Evolutionary conservation across 208 protist genomes (phyloP), one percentile per base, ranked within the genome.

Genomic region (Phytomonas francai): DNA sequence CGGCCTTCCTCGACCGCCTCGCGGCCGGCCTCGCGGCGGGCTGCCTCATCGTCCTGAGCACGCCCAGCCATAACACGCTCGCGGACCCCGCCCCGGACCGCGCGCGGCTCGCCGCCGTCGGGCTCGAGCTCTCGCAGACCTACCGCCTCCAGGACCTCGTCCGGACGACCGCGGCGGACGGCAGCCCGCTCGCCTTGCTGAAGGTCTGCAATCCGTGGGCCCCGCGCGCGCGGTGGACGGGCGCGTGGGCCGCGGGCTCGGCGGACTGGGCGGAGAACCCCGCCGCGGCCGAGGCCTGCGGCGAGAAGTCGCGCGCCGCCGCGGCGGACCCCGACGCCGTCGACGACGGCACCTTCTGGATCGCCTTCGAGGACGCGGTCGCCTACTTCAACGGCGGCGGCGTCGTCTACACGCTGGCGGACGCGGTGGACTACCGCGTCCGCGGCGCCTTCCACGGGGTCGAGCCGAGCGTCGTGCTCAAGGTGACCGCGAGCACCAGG

Each of bases 321-420:
- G 45, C 16, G 56, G 66, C 30, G 56, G 42, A 3, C 30, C 65
- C 64, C 42, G 65, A 67, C 32, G 73, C 34, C 56, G 54, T 58
- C 27, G 60, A 71, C 22, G 67, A 81, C 36, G 71, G 68, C 27
- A 63, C 65, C 30, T 76, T 88, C 62, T 91, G 77, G 79, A 83
- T 91, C 57, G 67, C 63, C 29, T 83, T 68, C 76, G 59, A 68
- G 14, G 78, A 90, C 36, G 82, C 76, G 63, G 51, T 71, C 33
- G 60, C 84, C 54, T 83, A 78, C 67, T 94, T 94, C 68, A 79
- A 89, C 70, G 84, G 83, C 65, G 84, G 79, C 34, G 76, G 83
- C 57, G 76, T 94, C 8, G 56, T 73, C 68, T 79, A 76, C 68
- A 58, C 12, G 16, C 31, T 29, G 30, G 27, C 22, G n/a, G 29